Conservation (phyloP, 495 filamentous ascomycete genomes). For the Echria macrotheca region DNA sequence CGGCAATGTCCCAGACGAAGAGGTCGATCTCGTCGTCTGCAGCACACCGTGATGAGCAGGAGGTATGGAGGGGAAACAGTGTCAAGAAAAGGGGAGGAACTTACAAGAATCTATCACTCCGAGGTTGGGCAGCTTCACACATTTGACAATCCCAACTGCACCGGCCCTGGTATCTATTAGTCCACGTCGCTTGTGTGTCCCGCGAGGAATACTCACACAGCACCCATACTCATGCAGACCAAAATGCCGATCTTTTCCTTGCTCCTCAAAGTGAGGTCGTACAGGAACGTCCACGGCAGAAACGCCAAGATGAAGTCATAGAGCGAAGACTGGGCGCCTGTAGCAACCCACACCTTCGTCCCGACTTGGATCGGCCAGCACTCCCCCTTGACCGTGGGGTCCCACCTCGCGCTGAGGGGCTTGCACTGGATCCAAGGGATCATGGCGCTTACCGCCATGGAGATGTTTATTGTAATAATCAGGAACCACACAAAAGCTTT, state of each 20-base stretch:
- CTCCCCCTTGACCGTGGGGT: slow-evolving; percentile 9
- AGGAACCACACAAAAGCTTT: slow-evolving; percentile 16
- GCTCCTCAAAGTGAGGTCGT: slow-evolving; percentile 20
- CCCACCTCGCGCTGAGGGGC: slow-evolving; percentile 28
- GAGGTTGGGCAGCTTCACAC: slow-evolving; percentile 5
- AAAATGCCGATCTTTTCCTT: slow-evolving; percentile 27
- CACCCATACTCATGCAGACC: slow-evolving; percentile 29
- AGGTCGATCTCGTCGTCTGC: slow-evolving; percentile 21
- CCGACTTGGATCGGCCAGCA: slow-evolving; percentile 25
- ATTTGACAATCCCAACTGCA: slow-evolving; percentile 6
- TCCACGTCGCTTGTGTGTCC: neutral
- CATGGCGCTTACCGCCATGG: slow-evolving; percentile 28
- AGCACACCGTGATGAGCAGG: neutral
- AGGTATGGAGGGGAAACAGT: neutral
- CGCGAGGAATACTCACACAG: neutral
- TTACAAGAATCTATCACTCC: slow-evolving; percentile 6
- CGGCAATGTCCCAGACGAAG: slow-evolving; percentile 24
- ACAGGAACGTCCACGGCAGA: slow-evolving; percentile 27
- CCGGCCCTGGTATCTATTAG: neutral
- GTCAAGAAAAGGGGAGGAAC: neutral
- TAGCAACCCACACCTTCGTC: slow-evolving; percentile 4
- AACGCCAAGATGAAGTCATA: slow-evolving; percentile 26
- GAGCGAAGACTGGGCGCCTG: slow-evolving; percentile 18
- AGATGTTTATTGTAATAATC: slow-evolving; percentile 28
- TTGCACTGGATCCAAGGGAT: slow-evolving; percentile 30